Conservation (phyloP, 1,139 yeast genomes). For the Blastobotrys elegans region DNA sequence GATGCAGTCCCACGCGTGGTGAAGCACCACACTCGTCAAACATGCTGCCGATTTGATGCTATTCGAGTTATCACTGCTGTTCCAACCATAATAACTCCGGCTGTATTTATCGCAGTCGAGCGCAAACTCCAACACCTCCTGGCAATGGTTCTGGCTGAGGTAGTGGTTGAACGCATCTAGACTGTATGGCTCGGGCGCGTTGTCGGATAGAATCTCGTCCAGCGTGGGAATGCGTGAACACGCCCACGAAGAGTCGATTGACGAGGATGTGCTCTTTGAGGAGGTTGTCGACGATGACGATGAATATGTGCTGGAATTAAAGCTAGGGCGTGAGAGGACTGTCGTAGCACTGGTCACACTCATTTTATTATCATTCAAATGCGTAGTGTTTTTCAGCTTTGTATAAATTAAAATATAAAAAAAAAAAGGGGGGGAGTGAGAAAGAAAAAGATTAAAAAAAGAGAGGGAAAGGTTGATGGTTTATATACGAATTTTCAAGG, state of each 20-base stretch:
- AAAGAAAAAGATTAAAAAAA: not conserved
- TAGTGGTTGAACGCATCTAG: slow-evolving; percentile 29
- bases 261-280: not conserved
- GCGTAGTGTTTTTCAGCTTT: not conserved
- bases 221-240: slow-evolving; percentile 23
- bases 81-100: slow-evolving; percentile 19
- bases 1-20: slow-evolving; percentile 28
- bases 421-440: not conserved
- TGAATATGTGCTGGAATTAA: not conserved
- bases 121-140: slow-evolving; percentile 35
- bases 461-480: not conserved
- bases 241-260: not conserved
- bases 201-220: slow-evolving; percentile 28
- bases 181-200: slow-evolving; percentile 28
- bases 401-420: not conserved
- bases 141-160: slow-evolving; percentile 32
- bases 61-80: slow-evolving; percentile 1
- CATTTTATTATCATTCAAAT: not conserved
- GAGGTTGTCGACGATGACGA: slow-evolving; percentile 3
- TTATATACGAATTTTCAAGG: not conserved
- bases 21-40: slow-evolving; percentile 12
- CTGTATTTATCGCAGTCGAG: slow-evolving; percentile 30
- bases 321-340: slow-evolving; percentile 1
- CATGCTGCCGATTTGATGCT: slow-evolving; percentile 7
- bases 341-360: slow-evolving; percentile 7